phyloP scores from a whole-genome alignment of 139 green algal genomes.

The Tetradesmus lagerheimii region DNA sequence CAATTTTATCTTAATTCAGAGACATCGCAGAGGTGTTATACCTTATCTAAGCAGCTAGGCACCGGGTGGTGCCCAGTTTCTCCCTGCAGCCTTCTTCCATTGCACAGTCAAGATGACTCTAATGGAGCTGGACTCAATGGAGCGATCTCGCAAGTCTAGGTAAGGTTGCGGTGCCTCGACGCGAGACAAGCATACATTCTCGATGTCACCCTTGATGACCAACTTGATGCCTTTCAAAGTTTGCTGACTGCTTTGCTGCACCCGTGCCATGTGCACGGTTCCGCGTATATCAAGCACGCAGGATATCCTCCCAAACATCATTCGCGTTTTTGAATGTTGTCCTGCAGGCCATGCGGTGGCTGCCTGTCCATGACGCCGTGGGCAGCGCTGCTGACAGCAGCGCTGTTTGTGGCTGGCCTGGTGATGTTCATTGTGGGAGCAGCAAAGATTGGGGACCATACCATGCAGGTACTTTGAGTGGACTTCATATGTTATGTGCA shows the following conservation, averaged over 20 bases:
- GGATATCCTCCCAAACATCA: too few species aligned
- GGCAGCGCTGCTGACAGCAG: slow-evolving; percentile 7
- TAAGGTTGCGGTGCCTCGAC: background rate
- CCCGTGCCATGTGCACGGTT: background rate
- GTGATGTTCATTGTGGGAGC: slow-evolving; percentile 2
- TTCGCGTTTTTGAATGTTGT: background rate
- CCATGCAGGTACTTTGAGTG: background rate
- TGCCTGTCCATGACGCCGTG: slow-evolving; percentile 8
- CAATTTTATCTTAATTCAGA: background rate
- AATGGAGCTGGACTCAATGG: background rate
- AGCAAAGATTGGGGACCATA: background rate
- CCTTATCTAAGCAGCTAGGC: too few species aligned
- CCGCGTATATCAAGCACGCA: too few species aligned
- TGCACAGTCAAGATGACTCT: background rate
- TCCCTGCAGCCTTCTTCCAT: background rate
- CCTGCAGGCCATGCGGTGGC: background rate
- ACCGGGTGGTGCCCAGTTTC: background rate
- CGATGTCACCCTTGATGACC: background rate
- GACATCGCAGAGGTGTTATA: background rate
- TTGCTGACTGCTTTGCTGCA: background rate
- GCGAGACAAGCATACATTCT: too few species aligned
- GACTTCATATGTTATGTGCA: too few species aligned
- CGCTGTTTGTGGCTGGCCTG: slow-evolving; percentile 7
- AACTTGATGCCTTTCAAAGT: background rate
- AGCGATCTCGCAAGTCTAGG: background rate